phyloP scores from a whole-genome alignment of 495 filamentous ascomycete species.

The Niebla homalea region DNA sequence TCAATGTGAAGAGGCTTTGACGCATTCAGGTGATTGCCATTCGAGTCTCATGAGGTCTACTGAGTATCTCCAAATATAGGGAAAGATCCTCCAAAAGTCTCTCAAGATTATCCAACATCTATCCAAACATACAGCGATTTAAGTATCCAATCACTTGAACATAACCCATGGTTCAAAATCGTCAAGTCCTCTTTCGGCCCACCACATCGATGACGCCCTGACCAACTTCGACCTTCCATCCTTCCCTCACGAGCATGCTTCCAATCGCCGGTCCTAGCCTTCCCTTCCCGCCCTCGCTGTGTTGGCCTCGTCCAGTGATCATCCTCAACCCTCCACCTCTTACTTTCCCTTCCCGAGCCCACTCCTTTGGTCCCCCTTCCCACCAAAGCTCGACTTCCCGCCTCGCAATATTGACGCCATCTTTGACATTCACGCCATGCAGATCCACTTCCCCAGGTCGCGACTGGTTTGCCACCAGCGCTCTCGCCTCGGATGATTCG shows the following conservation, averaged over 20 bases:
- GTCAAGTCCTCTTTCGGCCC: constrained; percentile 26
- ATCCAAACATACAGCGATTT: background rate
- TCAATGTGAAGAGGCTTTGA: too few relatives aligned
- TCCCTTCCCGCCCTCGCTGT: constrained; percentile 63
- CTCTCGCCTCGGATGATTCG: constrained; percentile 35
- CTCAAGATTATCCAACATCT: background rate
- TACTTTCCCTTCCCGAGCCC: constrained; percentile 21
- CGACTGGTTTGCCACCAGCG: constrained; percentile 47
- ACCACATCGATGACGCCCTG: constrained; percentile 52
- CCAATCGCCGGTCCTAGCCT: constrained; percentile 70
- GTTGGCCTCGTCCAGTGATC: constrained; percentile 66
- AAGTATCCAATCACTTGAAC: background rate
- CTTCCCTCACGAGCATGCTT: constrained; percentile 59
- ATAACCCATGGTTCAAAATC: constrained; percentile 1
- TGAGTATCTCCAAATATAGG: too few relatives aligned
- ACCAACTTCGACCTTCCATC: constrained; percentile 66
- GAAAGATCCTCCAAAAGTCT: too few relatives aligned
- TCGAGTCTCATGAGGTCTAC: too few relatives aligned
- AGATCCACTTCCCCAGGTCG: constrained; percentile 51
- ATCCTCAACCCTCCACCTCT: constrained; percentile 43
- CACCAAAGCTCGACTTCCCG: constrained; percentile 65
- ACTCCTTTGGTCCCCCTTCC: constrained; percentile 46
- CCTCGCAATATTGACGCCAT: constrained; percentile 63
- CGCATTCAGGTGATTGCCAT: too few relatives aligned
- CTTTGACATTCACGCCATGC: constrained; percentile 68